Base-by-base conservation (phyloP, 164 flowering plant genomes). In the Stephania yunnanensis region DNA sequence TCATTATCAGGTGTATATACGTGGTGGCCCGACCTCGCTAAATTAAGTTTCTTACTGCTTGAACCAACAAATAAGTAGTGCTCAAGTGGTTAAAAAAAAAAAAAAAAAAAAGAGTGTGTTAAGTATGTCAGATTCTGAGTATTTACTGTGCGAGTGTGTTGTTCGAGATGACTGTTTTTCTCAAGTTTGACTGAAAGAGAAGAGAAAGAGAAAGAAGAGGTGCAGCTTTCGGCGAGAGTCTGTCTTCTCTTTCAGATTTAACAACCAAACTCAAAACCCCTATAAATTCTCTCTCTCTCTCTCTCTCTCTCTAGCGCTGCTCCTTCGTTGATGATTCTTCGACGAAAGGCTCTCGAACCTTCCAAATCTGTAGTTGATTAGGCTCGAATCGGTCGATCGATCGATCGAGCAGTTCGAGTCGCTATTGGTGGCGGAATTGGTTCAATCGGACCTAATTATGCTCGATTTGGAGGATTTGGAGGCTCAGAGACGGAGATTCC, bases 201-300 rank as follows among this genome's bases (percentile, higher is more conserved):
- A 36, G 77, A 69, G 53, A 72, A 66, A 30, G 72, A 12, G 25
- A 36, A 36, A 36, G 42, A 36, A 2, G 42, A 36, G 42, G 31
- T 75, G 80, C 86, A 83, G 84, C 87, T 85, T 85, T 83, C 87
- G 86, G 87, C 84, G 80, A 82, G 81, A 82, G 81, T 19, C 63
- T 76, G 55, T 76, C 74, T 73, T 36, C 63, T 70, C 20, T 69
- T 72, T 46, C 67, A 74, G 76, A 74, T 74, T 74, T 67, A 68
- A 58, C 69, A 44, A n/a, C 65, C 3, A 61, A 61, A n/a, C 65
- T 15, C 19, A 1, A 20, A 20, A 29, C 44, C 72, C 9, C 42
- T 61, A 15, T 48, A 22, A 10, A 55, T n/a, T 25, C 25, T 25
- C 25, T 25, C 25, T 25, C 25, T 25, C 25, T 25, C 25, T 25